phyloP scores from a whole-genome alignment of 306 rosid species.

The Vicia villosa region DNA sequence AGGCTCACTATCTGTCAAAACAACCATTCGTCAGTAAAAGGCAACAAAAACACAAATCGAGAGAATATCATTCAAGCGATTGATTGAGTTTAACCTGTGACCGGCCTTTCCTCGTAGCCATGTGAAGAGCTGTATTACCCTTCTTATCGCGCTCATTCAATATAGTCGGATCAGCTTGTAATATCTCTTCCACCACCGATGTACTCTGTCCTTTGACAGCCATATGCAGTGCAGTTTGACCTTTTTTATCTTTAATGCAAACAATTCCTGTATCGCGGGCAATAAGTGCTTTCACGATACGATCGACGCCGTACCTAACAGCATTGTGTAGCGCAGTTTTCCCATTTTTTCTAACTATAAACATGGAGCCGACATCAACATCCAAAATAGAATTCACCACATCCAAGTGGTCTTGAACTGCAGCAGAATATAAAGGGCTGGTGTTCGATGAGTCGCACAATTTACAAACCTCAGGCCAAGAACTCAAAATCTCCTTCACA shows the following conservation, averaged over 20 bases:
- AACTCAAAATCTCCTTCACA: conserved; percentile 65
- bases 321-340: conserved; percentile 86
- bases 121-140: conserved; percentile 89
- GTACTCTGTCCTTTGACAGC: conserved; percentile 85
- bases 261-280: conserved; percentile 70
- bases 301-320: conserved; percentile 71
- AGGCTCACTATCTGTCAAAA: conserved; percentile 65
- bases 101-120: conserved; percentile 93
- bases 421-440: conserved; percentile 87
- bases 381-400: conserved; percentile 85
- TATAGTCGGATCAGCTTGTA: conserved; percentile 58
- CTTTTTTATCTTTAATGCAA: conserved; percentile 82
- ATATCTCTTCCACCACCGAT: conserved; percentile 70
- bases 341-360: conserved; percentile 86
- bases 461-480: conserved; percentile 80
- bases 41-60: neutral
- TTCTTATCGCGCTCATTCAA: conserved; percentile 89
- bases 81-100: conserved; percentile 59
- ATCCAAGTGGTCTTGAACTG: conserved; percentile 75
- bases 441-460: conserved; percentile 78
- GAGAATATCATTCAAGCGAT: neutral
- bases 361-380: conserved; percentile 59
- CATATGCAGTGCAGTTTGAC: conserved; percentile 97
- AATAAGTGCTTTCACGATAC: conserved; percentile 63
- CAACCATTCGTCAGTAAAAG: conserved; percentile 30